Evolutionary conservation across 2,329 filamentous ascomycete genomes (phyloP).

Genomic region (Didymella glomerata): DNA sequence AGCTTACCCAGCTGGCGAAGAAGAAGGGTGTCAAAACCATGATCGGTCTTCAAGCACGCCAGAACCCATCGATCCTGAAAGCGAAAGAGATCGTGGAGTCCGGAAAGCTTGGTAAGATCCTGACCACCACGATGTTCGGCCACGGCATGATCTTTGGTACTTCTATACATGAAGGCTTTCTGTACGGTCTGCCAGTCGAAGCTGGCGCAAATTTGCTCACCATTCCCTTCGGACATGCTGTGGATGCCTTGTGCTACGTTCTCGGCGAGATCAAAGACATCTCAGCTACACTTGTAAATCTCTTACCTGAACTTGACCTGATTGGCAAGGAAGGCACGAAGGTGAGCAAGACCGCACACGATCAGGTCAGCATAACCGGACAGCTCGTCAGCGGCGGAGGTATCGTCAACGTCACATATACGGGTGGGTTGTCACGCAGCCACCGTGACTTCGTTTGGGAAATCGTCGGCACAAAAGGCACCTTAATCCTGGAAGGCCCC

Average conservation of each 20-base stretch:
- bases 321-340: conserved; percentile 34
- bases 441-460: conserved; percentile 48
- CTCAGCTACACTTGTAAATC: conserved; percentile 39
- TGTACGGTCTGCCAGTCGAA: conserved; percentile 60
- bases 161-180: conserved; percentile 34
- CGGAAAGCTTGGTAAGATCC: conserved; percentile 56
- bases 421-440: conserved; percentile 30
- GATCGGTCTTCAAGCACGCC: conserved; percentile 59
- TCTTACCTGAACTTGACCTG: conserved; percentile 30
- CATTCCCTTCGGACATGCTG: conserved; percentile 51
- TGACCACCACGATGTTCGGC: conserved; percentile 46
- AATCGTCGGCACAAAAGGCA: conserved; percentile 51
- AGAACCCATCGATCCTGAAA: conserved; percentile 52
- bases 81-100: conserved; percentile 54
- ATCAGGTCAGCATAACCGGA: conserved; percentile 39
- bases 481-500: conserved; percentile 39
- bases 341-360: conserved; percentile 40
- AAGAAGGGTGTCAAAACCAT: conserved; percentile 55
- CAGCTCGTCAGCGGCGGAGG: conserved; percentile 35
- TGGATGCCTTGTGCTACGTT: conserved; percentile 44
- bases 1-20: conserved; percentile 54
- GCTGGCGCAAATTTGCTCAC: conserved; percentile 56
- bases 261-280: conserved; percentile 40
- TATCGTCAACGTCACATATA: conserved; percentile 37
- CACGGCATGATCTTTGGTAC: conserved; percentile 37